These are phyloP conservation scores for Aegilops longissima DNA, from an alignment of 176 grass and related monocot species.

Conservation along the genomic window DNA sequence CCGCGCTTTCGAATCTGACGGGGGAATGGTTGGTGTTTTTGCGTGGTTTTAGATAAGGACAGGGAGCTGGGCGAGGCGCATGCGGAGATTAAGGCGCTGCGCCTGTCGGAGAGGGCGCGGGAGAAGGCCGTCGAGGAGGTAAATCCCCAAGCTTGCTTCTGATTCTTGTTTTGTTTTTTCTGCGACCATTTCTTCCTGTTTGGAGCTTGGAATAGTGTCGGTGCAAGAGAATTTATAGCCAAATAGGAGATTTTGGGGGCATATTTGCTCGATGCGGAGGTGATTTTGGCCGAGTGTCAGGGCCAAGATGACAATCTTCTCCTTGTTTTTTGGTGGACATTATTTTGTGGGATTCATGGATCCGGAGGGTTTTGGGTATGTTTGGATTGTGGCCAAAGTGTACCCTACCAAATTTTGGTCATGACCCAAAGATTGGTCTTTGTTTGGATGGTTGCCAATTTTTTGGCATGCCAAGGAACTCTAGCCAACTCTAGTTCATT, in stretches of 20 bases:
- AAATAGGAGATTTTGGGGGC: neutral
- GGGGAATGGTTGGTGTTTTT: neutral
- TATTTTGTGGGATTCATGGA: neutral
- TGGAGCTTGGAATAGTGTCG: neutral
- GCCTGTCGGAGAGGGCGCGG: conserved; percentile 81
- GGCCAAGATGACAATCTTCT: neutral
- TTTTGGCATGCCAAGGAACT: no score
- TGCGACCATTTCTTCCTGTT: neutral
- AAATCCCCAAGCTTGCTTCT: neutral
- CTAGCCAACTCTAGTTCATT: no score
- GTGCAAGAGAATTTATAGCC: neutral
- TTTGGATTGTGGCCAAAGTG: no score
- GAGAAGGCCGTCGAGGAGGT: conserved; percentile 98
- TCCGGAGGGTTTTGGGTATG: neutral
- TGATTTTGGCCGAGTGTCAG: neutral
- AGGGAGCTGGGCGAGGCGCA: conserved; percentile 84
- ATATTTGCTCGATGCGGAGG: neutral
- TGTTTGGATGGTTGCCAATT: no score
- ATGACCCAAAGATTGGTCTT: no score
- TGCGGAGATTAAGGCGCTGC: conserved; percentile 85
- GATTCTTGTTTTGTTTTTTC: neutral
- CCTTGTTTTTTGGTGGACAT: neutral
- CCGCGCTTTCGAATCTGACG: conserved; percentile 2
- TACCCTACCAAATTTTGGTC: no score
- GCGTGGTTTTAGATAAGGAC: conserved; percentile 67